Percentiles rank a stretch among this genome's conserved stretches.
Conservation (phyloP, 2,329 filamentous ascomycete species). For the Botrytis fragariae region DNA sequence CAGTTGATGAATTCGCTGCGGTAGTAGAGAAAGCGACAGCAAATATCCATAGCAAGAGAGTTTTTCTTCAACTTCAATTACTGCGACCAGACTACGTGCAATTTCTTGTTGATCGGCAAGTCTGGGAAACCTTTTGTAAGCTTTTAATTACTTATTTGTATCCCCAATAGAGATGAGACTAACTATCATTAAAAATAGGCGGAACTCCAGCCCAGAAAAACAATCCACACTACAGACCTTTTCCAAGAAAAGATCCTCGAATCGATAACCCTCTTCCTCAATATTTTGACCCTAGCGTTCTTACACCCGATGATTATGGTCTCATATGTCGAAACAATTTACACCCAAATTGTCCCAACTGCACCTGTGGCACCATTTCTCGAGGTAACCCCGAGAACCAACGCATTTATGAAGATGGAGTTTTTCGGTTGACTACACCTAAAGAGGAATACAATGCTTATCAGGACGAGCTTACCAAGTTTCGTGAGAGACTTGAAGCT, state of each 20-base stretch:
- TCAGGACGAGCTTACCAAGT: background rate
- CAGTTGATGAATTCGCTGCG: background rate
- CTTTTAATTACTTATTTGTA: background rate
- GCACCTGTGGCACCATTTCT: background rate
- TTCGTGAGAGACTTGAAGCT: background rate
- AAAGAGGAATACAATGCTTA: background rate
- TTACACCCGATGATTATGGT: background rate
- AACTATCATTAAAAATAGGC: background rate
- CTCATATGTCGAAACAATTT: background rate
- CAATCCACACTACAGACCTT: background rate
- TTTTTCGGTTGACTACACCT: background rate
- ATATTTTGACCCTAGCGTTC: background rate
- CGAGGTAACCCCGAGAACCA: background rate
- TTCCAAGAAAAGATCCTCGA: background rate
- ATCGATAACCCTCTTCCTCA: background rate
- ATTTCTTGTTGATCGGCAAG: background rate
- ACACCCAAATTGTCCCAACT: background rate
- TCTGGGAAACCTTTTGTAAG: constrained; percentile 1
- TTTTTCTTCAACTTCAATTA: background rate
- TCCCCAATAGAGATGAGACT: background rate
- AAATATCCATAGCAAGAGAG: background rate
- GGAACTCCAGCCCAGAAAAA: background rate
- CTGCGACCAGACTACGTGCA: background rate
- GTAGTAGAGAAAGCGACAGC: background rate
- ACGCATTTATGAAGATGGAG: background rate